phyloP scores from a whole-genome alignment of 176 grass and related monocot species.

The Rhynchospora tenuis region DNA sequence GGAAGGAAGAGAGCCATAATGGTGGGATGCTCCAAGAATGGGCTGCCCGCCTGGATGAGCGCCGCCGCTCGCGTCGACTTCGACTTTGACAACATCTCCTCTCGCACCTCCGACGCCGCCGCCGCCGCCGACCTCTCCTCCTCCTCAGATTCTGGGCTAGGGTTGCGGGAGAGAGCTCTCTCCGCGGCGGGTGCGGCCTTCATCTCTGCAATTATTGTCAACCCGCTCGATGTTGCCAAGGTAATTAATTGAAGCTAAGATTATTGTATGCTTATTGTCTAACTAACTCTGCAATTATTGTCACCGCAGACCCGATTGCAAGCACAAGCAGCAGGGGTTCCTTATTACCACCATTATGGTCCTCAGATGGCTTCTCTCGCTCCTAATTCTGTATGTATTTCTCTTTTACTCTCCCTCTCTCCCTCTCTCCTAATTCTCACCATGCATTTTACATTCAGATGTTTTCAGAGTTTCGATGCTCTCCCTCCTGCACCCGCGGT shows the following conservation, averaged over 20 bases:
- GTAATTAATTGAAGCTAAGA: too few relatives aligned
- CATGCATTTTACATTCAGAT: slow-evolving; percentile 55
- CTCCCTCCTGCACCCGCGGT: slow-evolving; percentile 65
- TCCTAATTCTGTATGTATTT: slow-evolving; percentile 48
- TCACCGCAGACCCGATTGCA: slow-evolving; percentile 80
- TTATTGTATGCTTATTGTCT: too few relatives aligned
- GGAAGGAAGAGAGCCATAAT: too few relatives aligned
- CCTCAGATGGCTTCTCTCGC: slow-evolving; percentile 59
- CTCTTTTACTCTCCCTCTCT: not conserved
- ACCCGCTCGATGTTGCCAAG: slow-evolving; percentile 95
- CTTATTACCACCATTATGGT: slow-evolving; percentile 49
- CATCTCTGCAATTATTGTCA: slow-evolving; percentile 77
- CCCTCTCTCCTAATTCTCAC: not conserved
- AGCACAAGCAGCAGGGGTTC: slow-evolving; percentile 86
- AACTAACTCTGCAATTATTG: too few relatives aligned
- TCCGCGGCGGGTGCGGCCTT: slow-evolving; percentile 83
- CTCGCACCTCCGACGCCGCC: slow-evolving; percentile 7
- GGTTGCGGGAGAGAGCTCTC: slow-evolving; percentile 53
- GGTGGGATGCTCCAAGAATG: slow-evolving; percentile 48
- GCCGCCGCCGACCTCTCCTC: not conserved
- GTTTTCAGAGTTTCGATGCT: slow-evolving; percentile 80
- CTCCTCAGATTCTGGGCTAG: slow-evolving; percentile 31
- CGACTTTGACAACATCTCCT: slow-evolving; percentile 46
- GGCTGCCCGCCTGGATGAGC: slow-evolving; percentile 64
- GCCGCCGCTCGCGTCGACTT: slow-evolving; percentile 79